Base-by-base conservation (phyloP, 306 rosid genomes). In the Pachyrhizus erosus region DNA sequence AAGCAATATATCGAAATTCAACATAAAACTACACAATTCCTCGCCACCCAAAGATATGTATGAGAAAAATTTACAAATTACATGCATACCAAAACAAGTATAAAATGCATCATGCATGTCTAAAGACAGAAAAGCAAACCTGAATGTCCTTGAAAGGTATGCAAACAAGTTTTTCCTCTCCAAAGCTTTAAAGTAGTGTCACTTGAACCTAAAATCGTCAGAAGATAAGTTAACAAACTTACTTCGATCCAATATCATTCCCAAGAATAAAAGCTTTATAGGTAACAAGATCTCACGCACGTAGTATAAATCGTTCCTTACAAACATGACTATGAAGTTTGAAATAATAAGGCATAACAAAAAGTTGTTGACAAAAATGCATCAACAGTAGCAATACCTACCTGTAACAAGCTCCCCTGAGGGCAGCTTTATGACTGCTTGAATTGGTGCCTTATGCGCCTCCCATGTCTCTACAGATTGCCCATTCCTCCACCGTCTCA, bases 401-500 rank as follows among this genome's bases (percentile, higher is more conserved):
- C 98, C 99, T 12, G 99, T 88, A 77, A 90, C 96, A 83, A 96
- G 89, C 90, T 92, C 96, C 64, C 99, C 98, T 0, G 98, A 86
- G 43, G 97, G 95, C 73, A 96, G 86, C 94, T 84, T 93, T 82
- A 91, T 82, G 80, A 96, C 89, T 62, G 99, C 86, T 88, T 92
- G 99, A 64, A 96, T 82, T 0, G 98, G 87, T 34, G 94, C 88
- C 84, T 92, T 89, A 80, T 96, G 99, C 84, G 96, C 96, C 84
- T 91, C 94, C 99, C 97, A 96, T 27, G 73, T 84, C 87, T 96
- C 99, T 73, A 86, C 40, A 40, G 76, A 45, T 66, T 93, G 81
- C 74, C 94, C 99, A 66, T 79, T 91, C 86, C 94, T 92, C 99
- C 98, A 96, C 85, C 97, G 82, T 81, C 88, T 89, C 75, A 96